Base-by-base conservation (phyloP, 2,329 filamentous ascomycete genomes). In the Fusarium nygamai region DNA sequence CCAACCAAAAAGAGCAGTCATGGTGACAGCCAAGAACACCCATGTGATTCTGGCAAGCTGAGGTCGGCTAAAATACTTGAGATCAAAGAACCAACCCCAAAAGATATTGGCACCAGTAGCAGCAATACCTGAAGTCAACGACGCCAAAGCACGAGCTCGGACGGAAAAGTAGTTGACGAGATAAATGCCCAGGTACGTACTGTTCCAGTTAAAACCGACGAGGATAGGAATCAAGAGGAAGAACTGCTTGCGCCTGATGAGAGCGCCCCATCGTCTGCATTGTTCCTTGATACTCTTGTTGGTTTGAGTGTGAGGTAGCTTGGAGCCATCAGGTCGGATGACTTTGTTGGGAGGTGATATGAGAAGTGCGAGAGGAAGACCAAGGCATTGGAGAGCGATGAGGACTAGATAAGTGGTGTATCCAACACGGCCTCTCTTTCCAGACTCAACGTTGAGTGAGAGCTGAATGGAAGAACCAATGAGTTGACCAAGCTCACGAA, bases 151-250 rank as follows among this genome's bases (percentile, higher is more conserved):
- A 7, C 86, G 80, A 0, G 86, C 80, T 5, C 87, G 83, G 6
- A 88, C 86, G 8, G 85, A 86, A 72, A 88, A 88, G 79, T 88
- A 88, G 33, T 83, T 85, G 16, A 86, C 85, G 22, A 88, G 81
- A 73, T 88, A 89, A 24, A 87, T 88, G 12, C 86, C 85, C 29
- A 87, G 80, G 33, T 89, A 88, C 0, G 86, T 87, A 36, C 76
- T 78, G 68, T 87, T 88, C 84, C 87, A 89, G 66, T 86, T 85
- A 71, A 87, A 87, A 0, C 85, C 85, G 0, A 88, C 75, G 24
- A 88, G 82, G 22, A 88, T 82, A 0, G 87, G 87, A 9, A 88
- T 82, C 17, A 88, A 78, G 1, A 89, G 80, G 59, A 83, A 84
- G 70, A 88, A 85, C 19, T 86, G 82, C 71, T 83, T 85, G 47